Base-by-base conservation (phyloP, 192 early-diverging fungal genomes). In the Dissophora ornata region DNA sequence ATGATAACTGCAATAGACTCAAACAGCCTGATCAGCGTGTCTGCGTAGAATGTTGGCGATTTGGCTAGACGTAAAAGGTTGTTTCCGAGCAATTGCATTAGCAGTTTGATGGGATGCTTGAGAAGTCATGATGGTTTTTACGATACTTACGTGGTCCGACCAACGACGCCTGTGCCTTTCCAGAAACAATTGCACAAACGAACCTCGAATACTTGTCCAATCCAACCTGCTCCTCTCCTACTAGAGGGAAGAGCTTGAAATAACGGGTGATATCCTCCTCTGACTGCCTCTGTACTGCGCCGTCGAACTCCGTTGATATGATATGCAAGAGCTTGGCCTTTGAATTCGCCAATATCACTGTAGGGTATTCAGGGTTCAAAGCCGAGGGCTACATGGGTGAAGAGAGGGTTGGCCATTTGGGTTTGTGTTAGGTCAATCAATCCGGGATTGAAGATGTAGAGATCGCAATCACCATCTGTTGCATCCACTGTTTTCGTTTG, bases 171-270 rank as follows among this genome's bases (percentile, higher is more conserved):
- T 92, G 89, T 26, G 89, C 88, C 53, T 93, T 87, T 55, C 91
- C 86, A 30, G 85, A 84, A 32, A 98, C 86, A 47, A 90, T 91
- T 1, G 85, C 80, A 71, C 91, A 95, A 25, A 98, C 85, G 81
- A 96, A 97, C 32, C 83, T 81, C 19, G 93, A 88, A 67, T 95
- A 96, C 79, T 88, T 89, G 80, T 97, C 95, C 50, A 99, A 78
- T 16, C 97, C 97, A 26, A 92, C 84, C n/a, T 85, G 83, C 58
- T 91, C 86, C 44, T 93, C 89, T n/a, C 93, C 89, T 10, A 97
- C 83, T 33, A 93, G 64, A 10, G 97, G 95, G 70, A 97, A 99
- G 22, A 97, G 79, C 48, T 94, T 91, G 78, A 99, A 95, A 60
- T 92, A 96, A 32, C 93, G 85, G 25, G 92, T 86, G 51, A 99